These are phyloP conservation scores for Penicillium angulare DNA, from an alignment of 495 filamentous ascomycete genomes.

Conservation along the genomic window DNA sequence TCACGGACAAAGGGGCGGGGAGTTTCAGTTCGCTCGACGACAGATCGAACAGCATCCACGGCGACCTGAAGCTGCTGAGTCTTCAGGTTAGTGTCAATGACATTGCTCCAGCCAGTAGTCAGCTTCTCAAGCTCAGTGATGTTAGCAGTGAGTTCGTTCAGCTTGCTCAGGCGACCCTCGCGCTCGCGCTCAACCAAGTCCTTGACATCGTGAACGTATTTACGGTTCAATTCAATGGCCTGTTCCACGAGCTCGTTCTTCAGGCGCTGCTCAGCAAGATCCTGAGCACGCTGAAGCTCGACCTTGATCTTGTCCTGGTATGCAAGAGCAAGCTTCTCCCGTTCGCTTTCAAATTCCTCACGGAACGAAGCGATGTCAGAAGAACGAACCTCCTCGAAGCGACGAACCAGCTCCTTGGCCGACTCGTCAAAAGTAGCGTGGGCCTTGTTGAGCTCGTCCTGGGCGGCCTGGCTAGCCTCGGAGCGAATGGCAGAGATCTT, in stretches of 20 bases:
- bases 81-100: constrained; percentile 83
- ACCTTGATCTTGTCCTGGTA: constrained; percentile 78
- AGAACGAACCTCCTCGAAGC: constrained; percentile 67
- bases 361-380: constrained; percentile 76
- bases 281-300: constrained; percentile 69
- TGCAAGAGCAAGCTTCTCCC: constrained; percentile 66
- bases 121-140: constrained; percentile 82
- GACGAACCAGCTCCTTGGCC: constrained; percentile 71
- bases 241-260: constrained; percentile 89
- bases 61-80: constrained; percentile 95
- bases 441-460: constrained; percentile 67
- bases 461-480: constrained; percentile 64
- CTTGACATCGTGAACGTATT: constrained; percentile 75
- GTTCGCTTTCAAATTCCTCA: constrained; percentile 86
- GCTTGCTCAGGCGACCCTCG: constrained; percentile 78
- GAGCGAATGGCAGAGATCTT: constrained; percentile 72
- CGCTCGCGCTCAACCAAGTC: constrained; percentile 86
- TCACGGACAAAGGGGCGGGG: constrained; percentile 86
- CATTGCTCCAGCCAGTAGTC: constrained; percentile 77
- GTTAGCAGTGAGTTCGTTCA: constrained; percentile 71
- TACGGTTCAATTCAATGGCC: constrained; percentile 79
- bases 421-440: constrained; percentile 77
- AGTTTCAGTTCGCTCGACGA: constrained; percentile 67
- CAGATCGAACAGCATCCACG: constrained; percentile 84
- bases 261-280: constrained; percentile 74